These are phyloP conservation scores for Ogataea ramenticola DNA, from an alignment of 805 yeast species.

Conservation along the genomic window DNA sequence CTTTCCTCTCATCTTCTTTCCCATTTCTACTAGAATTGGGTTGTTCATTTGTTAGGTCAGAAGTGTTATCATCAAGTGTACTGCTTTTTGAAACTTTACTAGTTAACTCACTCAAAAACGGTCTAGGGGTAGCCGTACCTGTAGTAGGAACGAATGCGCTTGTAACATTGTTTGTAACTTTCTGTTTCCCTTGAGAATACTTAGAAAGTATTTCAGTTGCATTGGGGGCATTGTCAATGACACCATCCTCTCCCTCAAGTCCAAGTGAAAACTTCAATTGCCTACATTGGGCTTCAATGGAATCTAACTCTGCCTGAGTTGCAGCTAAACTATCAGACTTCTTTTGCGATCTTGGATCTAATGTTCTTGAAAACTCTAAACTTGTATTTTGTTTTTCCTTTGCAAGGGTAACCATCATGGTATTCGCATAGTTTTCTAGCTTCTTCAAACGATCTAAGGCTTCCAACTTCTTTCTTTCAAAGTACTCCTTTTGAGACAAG, in stretches of 20 bases:
- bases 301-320: constrained; percentile 13
- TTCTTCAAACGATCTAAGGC: constrained; percentile 69
- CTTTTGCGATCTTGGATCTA: constrained; percentile 22
- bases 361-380: constrained; percentile 8
- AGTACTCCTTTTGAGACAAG: constrained; percentile 42
- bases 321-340: constrained; percentile 7
- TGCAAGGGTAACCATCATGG: constrained; percentile 13
- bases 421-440: constrained; percentile 40
- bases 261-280: constrained; percentile 19
- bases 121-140: constrained; percentile 9
- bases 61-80: constrained; percentile 1
- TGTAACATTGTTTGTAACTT: neutral
- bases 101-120: constrained; percentile 47
- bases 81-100: constrained; percentile 35
- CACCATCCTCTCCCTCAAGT: constrained; percentile 16
- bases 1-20: too few species aligned
- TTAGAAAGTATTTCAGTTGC: neutral
- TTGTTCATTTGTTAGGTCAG: neutral
- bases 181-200: constrained; percentile 4
- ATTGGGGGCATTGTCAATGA: constrained; percentile 1
- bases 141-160: neutral
- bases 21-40: too few species aligned
- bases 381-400: constrained; percentile 1
- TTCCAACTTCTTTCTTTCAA: constrained; percentile 51
- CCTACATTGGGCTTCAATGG: constrained; percentile 19